Conservation (phyloP, 148 eudicot genomes). For the Silene latifolia region DNA sequence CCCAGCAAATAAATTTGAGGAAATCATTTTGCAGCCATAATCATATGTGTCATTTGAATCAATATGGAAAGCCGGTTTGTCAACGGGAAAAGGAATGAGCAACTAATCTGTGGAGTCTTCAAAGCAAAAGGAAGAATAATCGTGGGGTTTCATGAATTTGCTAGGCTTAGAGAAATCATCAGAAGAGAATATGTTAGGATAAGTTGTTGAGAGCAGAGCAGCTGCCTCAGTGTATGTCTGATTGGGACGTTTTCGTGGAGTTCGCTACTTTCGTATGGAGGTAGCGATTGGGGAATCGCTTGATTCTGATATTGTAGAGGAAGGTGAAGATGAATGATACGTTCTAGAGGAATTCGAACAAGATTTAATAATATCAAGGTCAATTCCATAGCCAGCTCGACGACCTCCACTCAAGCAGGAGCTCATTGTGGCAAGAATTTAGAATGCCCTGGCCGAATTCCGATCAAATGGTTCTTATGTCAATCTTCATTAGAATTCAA, state of each 20-base stretch:
- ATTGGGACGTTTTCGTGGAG: conserved; percentile 89
- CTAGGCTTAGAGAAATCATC: conserved; percentile 54
- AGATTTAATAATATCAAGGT: conserved; percentile 70
- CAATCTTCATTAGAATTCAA: conserved; percentile 9
- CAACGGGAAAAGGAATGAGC: conserved; percentile 63
- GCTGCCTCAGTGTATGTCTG: conserved; percentile 97
- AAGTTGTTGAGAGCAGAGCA: conserved; percentile 78
- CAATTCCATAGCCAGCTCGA: conserved; percentile 50
- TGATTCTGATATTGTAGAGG: conserved; percentile 88
- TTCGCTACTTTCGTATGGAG: conserved; percentile 75
- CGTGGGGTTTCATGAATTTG: conserved; percentile 48
- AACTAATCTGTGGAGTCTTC: conserved; percentile 54
- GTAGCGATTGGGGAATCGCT: conserved; percentile 64
- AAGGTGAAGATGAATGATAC: conserved; percentile 78
- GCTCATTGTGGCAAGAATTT: conserved; percentile 39
- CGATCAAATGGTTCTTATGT: conserved; percentile 14
- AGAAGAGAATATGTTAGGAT: conserved; percentile 76
- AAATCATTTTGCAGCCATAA: conserved; percentile 31
- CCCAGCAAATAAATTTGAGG: conserved; percentile 30
- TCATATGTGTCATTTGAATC: conserved; percentile 40
- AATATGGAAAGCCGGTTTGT: conserved; percentile 37
- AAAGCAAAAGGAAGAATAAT: conserved; percentile 36
- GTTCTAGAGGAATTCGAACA: conserved; percentile 52
- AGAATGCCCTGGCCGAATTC: neutral
- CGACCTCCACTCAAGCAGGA: conserved; percentile 75